Evolutionary conservation across 1,139 yeast genomes (phyloP).

Genomic region (Yamadazyma pseudoaaseri): DNA sequence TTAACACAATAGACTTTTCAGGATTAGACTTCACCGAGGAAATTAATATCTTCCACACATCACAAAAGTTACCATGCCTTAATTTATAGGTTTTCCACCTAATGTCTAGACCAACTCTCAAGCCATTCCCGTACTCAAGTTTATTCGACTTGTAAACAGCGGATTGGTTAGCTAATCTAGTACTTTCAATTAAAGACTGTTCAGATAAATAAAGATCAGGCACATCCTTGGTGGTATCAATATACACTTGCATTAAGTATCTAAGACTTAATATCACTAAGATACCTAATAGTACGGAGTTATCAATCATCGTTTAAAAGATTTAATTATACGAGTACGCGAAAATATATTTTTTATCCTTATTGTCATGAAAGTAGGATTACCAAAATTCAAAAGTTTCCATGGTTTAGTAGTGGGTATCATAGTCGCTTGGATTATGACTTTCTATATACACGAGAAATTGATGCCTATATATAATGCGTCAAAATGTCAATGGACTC

Average conservation of each 20-base stretch:
- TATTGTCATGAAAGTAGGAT: background rate
- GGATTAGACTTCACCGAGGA: constrained; percentile 15
- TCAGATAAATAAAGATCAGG: constrained; percentile 55
- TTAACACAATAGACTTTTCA: constrained; percentile 16
- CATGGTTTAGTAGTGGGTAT: constrained; percentile 26
- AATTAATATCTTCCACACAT: constrained; percentile 54
- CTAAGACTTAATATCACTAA: constrained; percentile 19
- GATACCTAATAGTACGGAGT: constrained; percentile 17
- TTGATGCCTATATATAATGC: constrained; percentile 28
- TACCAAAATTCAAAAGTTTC: constrained; percentile 23
- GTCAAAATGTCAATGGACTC: constrained; percentile 28
- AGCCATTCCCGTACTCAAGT: constrained; percentile 59
- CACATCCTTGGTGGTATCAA: constrained; percentile 44
- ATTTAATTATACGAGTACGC: too few relatives aligned
- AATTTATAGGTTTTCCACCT: constrained; percentile 59
- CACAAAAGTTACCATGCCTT: constrained; percentile 68
- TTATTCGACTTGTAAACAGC: constrained; percentile 65
- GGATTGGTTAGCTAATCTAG: constrained; percentile 57
- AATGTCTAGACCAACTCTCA: constrained; percentile 65
- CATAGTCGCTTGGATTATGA: constrained; percentile 27
- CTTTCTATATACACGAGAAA: constrained; percentile 36
- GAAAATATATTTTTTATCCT: background rate
- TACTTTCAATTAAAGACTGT: constrained; percentile 58
- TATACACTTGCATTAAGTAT: constrained; percentile 22
- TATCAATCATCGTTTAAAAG: constrained; percentile 11